Percentiles rank a stretch among this genome's conserved stretches.
Conservation (phyloP, 768 basidiomycete genomes). For the Phylloporus sp. region DNA sequence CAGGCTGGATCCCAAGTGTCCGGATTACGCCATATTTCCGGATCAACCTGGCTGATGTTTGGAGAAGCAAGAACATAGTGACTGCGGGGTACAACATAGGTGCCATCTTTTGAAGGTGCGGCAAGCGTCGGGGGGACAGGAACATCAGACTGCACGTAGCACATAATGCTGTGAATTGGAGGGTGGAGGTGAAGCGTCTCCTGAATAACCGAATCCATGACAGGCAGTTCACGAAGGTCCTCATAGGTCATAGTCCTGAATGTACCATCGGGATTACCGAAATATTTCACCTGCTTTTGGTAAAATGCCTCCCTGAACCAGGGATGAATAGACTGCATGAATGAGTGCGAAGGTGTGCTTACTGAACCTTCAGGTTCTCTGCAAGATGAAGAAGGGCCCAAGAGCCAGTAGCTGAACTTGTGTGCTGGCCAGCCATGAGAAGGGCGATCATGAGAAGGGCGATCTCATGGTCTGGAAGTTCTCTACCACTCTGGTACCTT, state of each 20-base stretch:
- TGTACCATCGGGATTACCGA: constrained; percentile 73
- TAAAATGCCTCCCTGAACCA: constrained; percentile 71
- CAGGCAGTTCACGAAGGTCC: constrained; percentile 73
- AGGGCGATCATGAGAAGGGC: constrained; percentile 99
- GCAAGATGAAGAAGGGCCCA: constrained; percentile 92
- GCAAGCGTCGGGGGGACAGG: constrained; percentile 76
- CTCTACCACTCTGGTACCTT: constrained; percentile 74
- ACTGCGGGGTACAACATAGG: constrained; percentile 86
- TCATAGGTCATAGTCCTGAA: constrained; percentile 82
- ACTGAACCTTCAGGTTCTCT: constrained; percentile 68
- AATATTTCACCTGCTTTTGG: constrained; percentile 82
- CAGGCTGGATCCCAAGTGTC: constrained; percentile 70
- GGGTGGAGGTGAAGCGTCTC: constrained; percentile 93
- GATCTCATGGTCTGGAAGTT: constrained; percentile 82
- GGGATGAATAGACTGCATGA: neutral
- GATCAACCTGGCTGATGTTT: constrained; percentile 83
- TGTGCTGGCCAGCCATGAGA: constrained; percentile 99
- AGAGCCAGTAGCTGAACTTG: constrained; percentile 85
- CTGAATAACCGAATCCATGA: constrained; percentile 86
- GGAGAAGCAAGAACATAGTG: constrained; percentile 88
- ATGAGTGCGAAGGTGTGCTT: constrained; percentile 26
- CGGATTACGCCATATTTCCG: constrained; percentile 71
- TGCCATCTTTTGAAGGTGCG: constrained; percentile 65
- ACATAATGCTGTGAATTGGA: constrained; percentile 94
- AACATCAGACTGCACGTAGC: constrained; percentile 83